Conservation (phyloP, 176 grass and related monocot species). For the Oryza glaberrima region DNA sequence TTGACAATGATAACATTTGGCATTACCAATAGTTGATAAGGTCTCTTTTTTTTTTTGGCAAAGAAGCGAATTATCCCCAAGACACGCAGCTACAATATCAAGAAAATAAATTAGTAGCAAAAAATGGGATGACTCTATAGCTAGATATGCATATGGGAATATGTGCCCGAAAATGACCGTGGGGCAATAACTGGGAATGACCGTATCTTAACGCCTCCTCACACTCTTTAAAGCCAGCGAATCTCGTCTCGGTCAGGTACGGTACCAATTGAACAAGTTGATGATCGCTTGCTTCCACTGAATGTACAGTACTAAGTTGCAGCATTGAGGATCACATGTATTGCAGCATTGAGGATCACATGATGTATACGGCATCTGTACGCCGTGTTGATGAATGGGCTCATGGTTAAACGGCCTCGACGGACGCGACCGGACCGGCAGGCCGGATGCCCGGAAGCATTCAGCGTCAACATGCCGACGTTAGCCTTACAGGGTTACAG, state of each 20-base stretch:
- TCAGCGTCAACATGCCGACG: background rate
- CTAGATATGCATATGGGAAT: background rate
- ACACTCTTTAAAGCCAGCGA: background rate
- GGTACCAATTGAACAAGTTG: background rate
- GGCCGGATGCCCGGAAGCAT: background rate
- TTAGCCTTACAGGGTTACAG: background rate
- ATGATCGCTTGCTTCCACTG: background rate
- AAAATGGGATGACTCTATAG: no score
- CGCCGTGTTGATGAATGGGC: background rate
- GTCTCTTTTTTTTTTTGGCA: no score
- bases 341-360: conserved; percentile 1
- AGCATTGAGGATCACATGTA: background rate
- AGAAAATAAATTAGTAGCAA: no score
- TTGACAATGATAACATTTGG: no score
- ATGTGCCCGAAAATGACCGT: conserved; percentile 7
- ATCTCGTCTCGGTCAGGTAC: background rate
- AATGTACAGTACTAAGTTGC: background rate
- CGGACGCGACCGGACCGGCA: background rate
- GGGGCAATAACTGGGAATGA: background rate
- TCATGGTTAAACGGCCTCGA: background rate
- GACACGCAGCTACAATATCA: no score
- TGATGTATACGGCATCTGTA: background rate
- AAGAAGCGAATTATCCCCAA: no score
- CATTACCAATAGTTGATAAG: no score
- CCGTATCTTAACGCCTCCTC: background rate